Evolutionary conservation across 805 yeast genomes (phyloP).

Genomic region (Saccharomycopsis babjevae): DNA sequence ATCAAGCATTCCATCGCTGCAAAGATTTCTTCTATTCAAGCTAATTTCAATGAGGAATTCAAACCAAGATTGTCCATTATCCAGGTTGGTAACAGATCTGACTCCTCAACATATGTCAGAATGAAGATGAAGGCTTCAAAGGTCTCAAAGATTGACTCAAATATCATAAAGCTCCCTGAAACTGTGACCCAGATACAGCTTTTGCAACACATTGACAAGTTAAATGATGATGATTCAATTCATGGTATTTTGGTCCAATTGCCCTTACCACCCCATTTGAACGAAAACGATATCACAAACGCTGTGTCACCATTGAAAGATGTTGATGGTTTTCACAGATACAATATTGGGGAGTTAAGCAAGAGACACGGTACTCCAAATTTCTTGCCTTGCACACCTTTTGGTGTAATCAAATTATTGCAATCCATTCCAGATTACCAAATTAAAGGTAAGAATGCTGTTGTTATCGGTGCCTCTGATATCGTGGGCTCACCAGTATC

Average conservation of each 20-base stretch:
- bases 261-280: constrained; percentile 74
- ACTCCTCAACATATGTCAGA: constrained; percentile 81
- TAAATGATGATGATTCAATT: constrained; percentile 66
- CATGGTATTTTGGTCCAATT: constrained; percentile 87
- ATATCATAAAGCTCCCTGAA: constrained; percentile 54
- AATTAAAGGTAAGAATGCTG: constrained; percentile 73
- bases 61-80: constrained; percentile 71
- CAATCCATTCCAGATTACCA: constrained; percentile 50
- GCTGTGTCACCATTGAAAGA: constrained; percentile 78
- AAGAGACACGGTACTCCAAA: constrained; percentile 76
- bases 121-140: constrained; percentile 86
- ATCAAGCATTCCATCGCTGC: constrained; percentile 24
- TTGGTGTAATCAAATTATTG: constrained; percentile 78
- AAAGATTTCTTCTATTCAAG: constrained; percentile 38
- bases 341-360: constrained; percentile 82
- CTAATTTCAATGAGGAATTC: constrained; percentile 36
- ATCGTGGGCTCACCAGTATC: constrained; percentile 95
- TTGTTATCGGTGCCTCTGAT: constrained; percentile 90
- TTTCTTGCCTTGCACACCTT: constrained; percentile 92
- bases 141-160: constrained; percentile 68
- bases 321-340: constrained; percentile 89
- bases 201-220: constrained; percentile 44
- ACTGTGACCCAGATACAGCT: constrained; percentile 49
- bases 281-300: constrained; percentile 72
- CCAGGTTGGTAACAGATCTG: constrained; percentile 87